Percentiles rank a stretch among this genome's conserved stretches.
These are phyloP conservation scores for Solanum pinnatisectum DNA, from an alignment of 257 asterid species.

Conservation along the genomic window DNA sequence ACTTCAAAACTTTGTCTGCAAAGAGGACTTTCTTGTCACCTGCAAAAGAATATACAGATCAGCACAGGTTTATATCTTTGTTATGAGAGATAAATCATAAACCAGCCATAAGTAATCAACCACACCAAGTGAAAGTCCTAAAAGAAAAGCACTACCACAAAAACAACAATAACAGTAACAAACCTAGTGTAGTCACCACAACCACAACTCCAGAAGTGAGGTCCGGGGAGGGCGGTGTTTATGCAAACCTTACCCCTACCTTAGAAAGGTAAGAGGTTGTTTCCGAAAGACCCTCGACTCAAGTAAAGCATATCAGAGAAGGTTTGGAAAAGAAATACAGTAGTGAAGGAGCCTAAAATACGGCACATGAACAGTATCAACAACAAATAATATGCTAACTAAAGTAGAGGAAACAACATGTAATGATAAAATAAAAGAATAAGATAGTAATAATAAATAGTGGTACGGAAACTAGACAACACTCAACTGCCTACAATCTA, in stretches of 20 bases:
- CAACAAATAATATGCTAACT: not conserved
- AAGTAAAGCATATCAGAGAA: not conserved
- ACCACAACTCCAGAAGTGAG: not conserved
- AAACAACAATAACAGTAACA: not conserved
- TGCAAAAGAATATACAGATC: constrained; percentile 8
- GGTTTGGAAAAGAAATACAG: not conserved
- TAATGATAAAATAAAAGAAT: not conserved
- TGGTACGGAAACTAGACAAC: not conserved
- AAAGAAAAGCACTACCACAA: not conserved
- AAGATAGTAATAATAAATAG: not conserved
- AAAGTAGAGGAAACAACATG: not conserved
- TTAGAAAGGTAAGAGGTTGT: not conserved
- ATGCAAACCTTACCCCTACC: not conserved
- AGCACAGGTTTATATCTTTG: not conserved
- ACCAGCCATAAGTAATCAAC: not conserved
- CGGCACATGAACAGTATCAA: not conserved
- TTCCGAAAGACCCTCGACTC: not conserved
- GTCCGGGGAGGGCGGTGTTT: not conserved
- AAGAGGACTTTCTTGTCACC: constrained; percentile 83
- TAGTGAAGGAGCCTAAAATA: not conserved
- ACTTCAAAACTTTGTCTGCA: constrained; percentile 80
- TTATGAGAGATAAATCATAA: not conserved
- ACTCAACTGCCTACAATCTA: not conserved
- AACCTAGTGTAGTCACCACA: not conserved
- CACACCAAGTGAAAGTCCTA: not conserved